These are phyloP conservation scores for Eucalyptus melliodora DNA, from an alignment of 345 rosid species.

Conservation along the genomic window DNA sequence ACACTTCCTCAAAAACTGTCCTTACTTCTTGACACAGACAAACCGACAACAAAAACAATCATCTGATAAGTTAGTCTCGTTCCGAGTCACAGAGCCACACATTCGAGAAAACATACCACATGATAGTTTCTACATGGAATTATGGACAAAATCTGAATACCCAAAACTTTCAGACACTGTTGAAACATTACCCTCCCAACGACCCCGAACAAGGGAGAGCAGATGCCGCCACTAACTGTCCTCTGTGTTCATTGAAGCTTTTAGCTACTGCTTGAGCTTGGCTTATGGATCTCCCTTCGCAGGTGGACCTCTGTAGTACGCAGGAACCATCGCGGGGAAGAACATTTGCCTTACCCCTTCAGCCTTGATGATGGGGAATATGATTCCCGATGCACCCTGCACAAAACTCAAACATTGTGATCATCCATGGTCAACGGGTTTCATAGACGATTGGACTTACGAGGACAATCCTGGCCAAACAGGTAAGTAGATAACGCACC, in stretches of 20 bases:
- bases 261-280: neutral
- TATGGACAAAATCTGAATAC: neutral
- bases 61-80: neutral
- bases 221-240: neutral
- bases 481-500: conserved; percentile 1
- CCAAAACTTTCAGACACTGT: neutral
- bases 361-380: conserved; percentile 29
- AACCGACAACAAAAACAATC: neutral
- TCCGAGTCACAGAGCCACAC: neutral
- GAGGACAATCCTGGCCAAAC: neutral
- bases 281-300: neutral
- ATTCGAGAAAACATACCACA: neutral
- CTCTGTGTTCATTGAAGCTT: neutral
- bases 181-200: neutral
- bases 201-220: neutral
- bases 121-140: neutral
- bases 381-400: conserved; percentile 32
- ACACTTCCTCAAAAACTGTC: neutral
- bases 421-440: neutral
- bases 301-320: conserved; percentile 24
- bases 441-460: neutral
- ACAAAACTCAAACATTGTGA: neutral
- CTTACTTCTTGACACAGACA: neutral
- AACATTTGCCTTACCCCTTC: conserved; percentile 40
- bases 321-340: conserved; percentile 33